These are phyloP conservation scores for Acanthamoeba healyi DNA, from an alignment of 208 protist genomes.

Conservation along the genomic window DNA sequence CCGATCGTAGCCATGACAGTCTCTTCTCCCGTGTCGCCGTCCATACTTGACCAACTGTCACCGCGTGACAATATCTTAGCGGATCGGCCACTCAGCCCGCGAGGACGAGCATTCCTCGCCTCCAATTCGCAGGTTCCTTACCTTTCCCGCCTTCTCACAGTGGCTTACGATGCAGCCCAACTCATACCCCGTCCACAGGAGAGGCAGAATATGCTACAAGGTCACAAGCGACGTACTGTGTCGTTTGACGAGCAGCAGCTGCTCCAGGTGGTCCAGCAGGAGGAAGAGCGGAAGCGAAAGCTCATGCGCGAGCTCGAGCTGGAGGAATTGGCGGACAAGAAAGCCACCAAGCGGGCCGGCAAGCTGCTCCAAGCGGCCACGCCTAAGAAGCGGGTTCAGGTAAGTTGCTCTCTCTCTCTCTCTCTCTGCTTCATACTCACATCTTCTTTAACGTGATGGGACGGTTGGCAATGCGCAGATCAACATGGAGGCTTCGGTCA, in stretches of 20 bases:
- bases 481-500: conserved; percentile 33
- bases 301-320: conserved; percentile 6
- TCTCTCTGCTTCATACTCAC: too few species aligned
- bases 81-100: conserved; percentile 14
- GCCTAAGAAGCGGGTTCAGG: conserved; percentile 16
- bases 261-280: conserved; percentile 13
- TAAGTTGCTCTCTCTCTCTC: neutral
- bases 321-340: neutral
- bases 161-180: neutral
- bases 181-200: neutral
- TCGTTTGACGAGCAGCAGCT: conserved; percentile 42
- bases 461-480: neutral
- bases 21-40: neutral
- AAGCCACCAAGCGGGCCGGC: neutral
- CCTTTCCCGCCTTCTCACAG: neutral
- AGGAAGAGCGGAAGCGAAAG: conserved; percentile 22
- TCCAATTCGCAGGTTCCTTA: neutral
- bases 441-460: neutral
- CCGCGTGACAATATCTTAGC: neutral
- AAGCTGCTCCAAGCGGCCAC: conserved; percentile 24
- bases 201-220: neutral
- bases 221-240: conserved; percentile 1
- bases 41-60: neutral
- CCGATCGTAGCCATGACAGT: neutral
- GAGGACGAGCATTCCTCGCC: neutral